Percentiles rank a stretch among this genome's conserved stretches.
These are phyloP conservation scores for Camellia granthamiana DNA, from an alignment of 148 eudicot genomes.

Conservation along the genomic window DNA sequence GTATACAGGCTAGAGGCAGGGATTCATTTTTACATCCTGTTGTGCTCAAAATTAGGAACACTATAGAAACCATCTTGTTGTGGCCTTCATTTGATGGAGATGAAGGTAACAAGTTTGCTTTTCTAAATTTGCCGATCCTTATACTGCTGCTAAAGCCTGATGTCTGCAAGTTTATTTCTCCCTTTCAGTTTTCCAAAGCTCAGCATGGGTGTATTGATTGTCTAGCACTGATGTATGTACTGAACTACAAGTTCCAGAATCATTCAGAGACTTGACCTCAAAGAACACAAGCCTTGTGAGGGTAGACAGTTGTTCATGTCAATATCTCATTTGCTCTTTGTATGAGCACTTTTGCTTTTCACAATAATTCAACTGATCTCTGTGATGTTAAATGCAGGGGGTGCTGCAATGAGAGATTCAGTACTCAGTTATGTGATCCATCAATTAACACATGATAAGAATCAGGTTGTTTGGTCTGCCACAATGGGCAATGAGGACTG, in stretches of 20 bases:
- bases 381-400: slow-evolving; percentile 30
- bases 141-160: slow-evolving; percentile 6
- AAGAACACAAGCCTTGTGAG: slow-evolving; percentile 21
- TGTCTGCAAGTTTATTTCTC: neutral
- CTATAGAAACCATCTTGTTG: slow-evolving; percentile 46
- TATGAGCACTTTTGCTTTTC: neutral
- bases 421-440: slow-evolving; percentile 51
- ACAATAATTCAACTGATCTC: slow-evolving; percentile 13
- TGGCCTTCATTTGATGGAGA: slow-evolving; percentile 68
- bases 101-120: slow-evolving; percentile 46
- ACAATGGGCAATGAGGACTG: neutral
- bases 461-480: too few species aligned
- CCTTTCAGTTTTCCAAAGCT: slow-evolving; percentile 60
- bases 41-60: slow-evolving; percentile 33
- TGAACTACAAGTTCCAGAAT: slow-evolving; percentile 48
- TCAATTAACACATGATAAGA: slow-evolving; percentile 30
- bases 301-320: slow-evolving; percentile 11
- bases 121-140: slow-evolving; percentile 1
- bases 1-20: slow-evolving; percentile 52
- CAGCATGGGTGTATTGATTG: slow-evolving; percentile 93
- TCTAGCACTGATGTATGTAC: slow-evolving; percentile 72
- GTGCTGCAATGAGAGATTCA: slow-evolving; percentile 25
- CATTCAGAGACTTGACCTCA: slow-evolving; percentile 20
- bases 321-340: neutral
- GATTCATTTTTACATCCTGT: slow-evolving; percentile 46